Percentiles rank a stretch among this genome's conserved stretches.
Conservation (phyloP, 78 protist species). For the Creolimax fragrantissima region DNA sequence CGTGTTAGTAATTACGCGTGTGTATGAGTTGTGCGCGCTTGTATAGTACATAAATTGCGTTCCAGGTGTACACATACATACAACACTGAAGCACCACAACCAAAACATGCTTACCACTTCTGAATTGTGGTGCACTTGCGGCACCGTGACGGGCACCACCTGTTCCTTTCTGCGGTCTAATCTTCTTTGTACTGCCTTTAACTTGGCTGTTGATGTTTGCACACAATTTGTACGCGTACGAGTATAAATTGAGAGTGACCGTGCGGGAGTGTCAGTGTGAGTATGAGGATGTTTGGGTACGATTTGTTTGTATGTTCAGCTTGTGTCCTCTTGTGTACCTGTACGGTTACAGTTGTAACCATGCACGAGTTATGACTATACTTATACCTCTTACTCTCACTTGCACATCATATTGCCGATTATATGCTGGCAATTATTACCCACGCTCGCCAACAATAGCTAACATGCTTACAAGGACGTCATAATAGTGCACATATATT, state of each 20-base stretch:
- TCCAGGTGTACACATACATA: neutral
- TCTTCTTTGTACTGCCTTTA: neutral
- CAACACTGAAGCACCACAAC: neutral
- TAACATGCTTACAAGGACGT: neutral
- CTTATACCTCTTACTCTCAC: neutral
- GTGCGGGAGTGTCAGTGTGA: neutral
- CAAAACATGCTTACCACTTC: no score
- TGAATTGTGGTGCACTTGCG: neutral
- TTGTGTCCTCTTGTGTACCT: neutral
- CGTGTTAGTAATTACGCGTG: no score
- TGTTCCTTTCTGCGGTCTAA: neutral
- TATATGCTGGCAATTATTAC: neutral
- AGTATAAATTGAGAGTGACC: neutral
- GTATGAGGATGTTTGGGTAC: neutral
- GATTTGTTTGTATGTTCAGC: no score
- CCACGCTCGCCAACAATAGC: neutral
- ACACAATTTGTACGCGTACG: neutral
- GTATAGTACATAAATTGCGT: no score
- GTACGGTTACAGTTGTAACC: neutral
- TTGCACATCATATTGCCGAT: neutral
- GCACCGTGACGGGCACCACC: conserved; percentile 1
- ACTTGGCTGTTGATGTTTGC: neutral
- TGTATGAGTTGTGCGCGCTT: no score
- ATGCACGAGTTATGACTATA: neutral
- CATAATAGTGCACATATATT: neutral